phyloP scores from a whole-genome alignment of 257 asterid genomes.

The Solanum chiquidenum region DNA sequence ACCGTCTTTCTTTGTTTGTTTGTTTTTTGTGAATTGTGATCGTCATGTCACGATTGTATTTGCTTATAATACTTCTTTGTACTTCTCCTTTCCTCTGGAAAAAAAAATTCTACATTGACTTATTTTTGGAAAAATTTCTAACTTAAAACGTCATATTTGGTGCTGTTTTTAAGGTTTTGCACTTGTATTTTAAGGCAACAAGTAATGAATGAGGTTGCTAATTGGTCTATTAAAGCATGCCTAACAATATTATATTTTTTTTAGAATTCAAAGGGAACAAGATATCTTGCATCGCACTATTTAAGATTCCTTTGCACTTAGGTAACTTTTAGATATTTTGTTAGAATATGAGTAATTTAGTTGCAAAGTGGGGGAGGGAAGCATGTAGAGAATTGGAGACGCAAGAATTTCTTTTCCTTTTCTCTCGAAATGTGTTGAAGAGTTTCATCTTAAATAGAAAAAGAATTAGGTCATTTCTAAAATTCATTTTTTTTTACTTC shows the following conservation, averaged over 20 bases:
- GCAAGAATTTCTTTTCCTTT: not conserved
- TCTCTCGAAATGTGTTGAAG: not conserved
- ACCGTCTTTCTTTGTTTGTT: slow-evolving; percentile 18
- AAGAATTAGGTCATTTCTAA: too few relatives aligned
- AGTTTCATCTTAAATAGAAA: not conserved
- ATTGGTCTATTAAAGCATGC: not conserved
- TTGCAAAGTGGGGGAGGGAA: not conserved
- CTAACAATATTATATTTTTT: not conserved
- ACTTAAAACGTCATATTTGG: not conserved
- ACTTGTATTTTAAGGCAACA: not conserved
- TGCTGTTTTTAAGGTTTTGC: not conserved
- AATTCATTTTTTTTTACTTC: not conserved
- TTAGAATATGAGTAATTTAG: not conserved
- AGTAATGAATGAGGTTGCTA: not conserved
- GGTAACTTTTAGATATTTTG: not conserved
- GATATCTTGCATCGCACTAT: too few relatives aligned
- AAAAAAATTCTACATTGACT: not conserved
- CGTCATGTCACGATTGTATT: not conserved
- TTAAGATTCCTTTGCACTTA: not conserved
- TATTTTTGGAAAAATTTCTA: not conserved
- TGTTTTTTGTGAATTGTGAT: not conserved
- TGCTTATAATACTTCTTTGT: not conserved
- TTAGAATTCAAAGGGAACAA: too few relatives aligned
- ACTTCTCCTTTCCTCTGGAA: not conserved
- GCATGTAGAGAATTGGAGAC: not conserved